Conservation (phyloP, 495 filamentous ascomycete species). For the Xeromyces bisporus region DNA sequence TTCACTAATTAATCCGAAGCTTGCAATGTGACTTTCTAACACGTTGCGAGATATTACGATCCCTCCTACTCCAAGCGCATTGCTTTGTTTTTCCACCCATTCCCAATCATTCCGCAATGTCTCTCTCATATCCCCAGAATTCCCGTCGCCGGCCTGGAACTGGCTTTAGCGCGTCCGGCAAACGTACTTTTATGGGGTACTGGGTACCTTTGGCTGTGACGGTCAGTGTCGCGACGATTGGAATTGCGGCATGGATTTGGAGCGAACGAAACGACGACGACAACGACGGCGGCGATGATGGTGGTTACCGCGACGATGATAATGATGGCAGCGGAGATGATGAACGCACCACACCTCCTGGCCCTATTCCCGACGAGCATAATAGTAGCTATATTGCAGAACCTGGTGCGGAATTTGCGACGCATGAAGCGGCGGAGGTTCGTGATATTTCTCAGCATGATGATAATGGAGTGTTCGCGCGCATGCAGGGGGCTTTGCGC, state of each 20-base stretch:
- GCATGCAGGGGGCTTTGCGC: conserved; percentile 67
- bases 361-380: conserved; percentile 17
- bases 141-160: conserved; percentile 36
- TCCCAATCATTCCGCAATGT: too few relatives aligned
- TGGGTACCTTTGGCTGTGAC: conserved; percentile 77
- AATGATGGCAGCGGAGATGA: conserved; percentile 1
- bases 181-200: conserved; percentile 57
- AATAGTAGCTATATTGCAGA: conserved; percentile 14
- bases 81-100: background rate
- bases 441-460: conserved; percentile 20
- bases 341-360: conserved; percentile 3
- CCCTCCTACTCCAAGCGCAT: background rate
- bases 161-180: conserved; percentile 35
- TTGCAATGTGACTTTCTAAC: conserved; percentile 24
- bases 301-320: conserved; percentile 32
- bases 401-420: conserved; percentile 16
- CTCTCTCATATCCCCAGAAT: conserved; percentile 59
- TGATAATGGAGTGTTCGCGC: conserved; percentile 51
- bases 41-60: conserved; percentile 4
- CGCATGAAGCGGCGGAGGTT: conserved; percentile 14
- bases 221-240: conserved; percentile 66
- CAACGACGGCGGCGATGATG: conserved; percentile 46
- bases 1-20: conserved; percentile 5
- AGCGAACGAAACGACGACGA: conserved; percentile 65
- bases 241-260: conserved; percentile 83